phyloP scores from a whole-genome alignment of 2,329 filamentous ascomycete genomes.

The Pyricularia pennisetigena region DNA sequence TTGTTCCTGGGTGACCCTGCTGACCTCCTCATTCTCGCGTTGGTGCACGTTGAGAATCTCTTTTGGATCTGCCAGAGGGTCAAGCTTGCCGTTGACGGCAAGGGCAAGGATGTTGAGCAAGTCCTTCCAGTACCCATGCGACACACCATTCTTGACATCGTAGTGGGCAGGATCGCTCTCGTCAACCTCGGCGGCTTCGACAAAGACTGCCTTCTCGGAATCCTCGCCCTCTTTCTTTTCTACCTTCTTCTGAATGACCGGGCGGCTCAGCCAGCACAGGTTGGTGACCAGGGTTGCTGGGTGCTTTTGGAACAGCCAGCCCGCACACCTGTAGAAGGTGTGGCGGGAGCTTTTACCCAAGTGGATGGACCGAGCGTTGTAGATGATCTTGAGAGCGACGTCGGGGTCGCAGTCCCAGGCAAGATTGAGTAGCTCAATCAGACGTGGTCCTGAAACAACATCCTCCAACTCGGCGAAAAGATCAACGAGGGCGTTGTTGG shows the following conservation, averaged over 20 bases:
- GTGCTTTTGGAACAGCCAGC: constrained; percentile 46
- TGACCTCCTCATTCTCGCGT: constrained; percentile 11
- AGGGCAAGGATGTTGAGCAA: constrained; percentile 46
- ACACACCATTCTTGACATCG: constrained; percentile 35
- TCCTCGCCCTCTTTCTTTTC: constrained; percentile 22
- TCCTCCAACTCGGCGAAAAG: constrained; percentile 43
- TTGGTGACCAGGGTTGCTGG: constrained; percentile 43
- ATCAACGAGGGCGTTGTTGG: constrained; percentile 36
- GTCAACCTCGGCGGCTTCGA: constrained; percentile 20
- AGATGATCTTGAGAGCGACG: constrained; percentile 47
- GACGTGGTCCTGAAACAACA: constrained; percentile 20
- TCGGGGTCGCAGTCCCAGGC: constrained; percentile 40
- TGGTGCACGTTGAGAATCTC: constrained; percentile 29
- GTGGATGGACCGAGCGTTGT: constrained; percentile 51
- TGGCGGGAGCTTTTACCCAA: constrained; percentile 43
- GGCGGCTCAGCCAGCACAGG: constrained; percentile 43
- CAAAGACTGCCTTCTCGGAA: constrained; percentile 23
- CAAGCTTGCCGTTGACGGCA: constrained; percentile 35
- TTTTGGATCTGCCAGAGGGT: constrained; percentile 26
- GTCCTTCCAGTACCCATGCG: constrained; percentile 56
- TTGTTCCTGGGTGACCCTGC: constrained; percentile 12
- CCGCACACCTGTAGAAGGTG: constrained; percentile 41
- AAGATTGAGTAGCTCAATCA: constrained; percentile 30
- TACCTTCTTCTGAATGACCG: constrained; percentile 43
- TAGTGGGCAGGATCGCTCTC: constrained; percentile 25